Base-by-base conservation (phyloP, 2,329 filamentous ascomycete species). In the Diaporthe sp. region DNA sequence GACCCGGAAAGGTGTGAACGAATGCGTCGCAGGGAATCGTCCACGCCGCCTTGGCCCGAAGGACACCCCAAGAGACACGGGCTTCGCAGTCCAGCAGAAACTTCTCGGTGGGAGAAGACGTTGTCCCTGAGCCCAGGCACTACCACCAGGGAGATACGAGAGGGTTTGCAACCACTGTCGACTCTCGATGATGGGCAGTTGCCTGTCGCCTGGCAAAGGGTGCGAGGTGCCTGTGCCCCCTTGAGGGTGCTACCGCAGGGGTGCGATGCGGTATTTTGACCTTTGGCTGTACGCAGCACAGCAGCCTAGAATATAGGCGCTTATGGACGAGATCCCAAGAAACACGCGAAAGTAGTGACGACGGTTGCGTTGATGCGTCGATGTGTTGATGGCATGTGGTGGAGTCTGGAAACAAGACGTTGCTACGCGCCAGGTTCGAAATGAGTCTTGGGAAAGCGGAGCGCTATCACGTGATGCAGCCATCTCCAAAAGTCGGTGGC, bases 161-260 rank as follows among this genome's bases (percentile, higher is more conserved):
- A 54, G 47, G 47, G 64, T 54, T 68, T 68, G 64, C 64, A 68
- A 68, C 64, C 64, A 68, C 64, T 54, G 0, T 30, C 47, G n/a
- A 54, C n/a, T 7, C 15, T 54, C 52, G 13, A 52, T 38, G 33
- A 38, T 54, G 64, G 64, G 47, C 64, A 68, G 64, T 33, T 15
- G n/a, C 64, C 64, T 54, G 64, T 68, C 33, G 64, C 64, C 33
- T 68, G 64, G 64, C 64, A 68, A 68, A 68, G 64, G 64, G 64
- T 54, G 64, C 64, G 64, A 68, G 47, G 33, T 68, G 64, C 64
- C 47, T 68, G 64, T 68, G 64, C 6, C 47, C 33, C 64, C 38
- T 47, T 25, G 33, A 67, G 64, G 64, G 47, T 54, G 45, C 19
- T 68, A 68, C 64, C 47, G 64, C 64, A 28, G 64, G 64, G 33